Percentiles rank a stretch among this genome's conserved stretches.
These are phyloP conservation scores for Penicillium decumbens DNA, from an alignment of 2,329 filamentous ascomycete genomes.

Conservation along the genomic window DNA sequence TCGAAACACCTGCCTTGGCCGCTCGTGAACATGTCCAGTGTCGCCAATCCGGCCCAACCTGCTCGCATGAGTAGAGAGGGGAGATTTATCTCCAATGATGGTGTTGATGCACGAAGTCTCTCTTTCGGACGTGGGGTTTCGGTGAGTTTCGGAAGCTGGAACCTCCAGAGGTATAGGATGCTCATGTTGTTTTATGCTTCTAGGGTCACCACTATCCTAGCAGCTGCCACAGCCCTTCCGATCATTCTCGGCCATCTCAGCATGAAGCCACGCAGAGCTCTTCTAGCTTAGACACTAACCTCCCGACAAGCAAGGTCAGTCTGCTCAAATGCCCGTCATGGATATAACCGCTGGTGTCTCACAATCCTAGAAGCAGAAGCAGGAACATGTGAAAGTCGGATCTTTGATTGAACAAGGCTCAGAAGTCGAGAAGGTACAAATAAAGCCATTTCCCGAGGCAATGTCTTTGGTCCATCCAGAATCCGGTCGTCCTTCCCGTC, in stretches of 20 bases:
- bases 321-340: neutral
- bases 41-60: conserved; percentile 23
- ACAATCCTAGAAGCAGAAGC: conserved; percentile 46
- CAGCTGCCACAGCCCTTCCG: conserved; percentile 25
- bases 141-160: conserved; percentile 19
- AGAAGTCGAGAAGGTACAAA: conserved; percentile 61
- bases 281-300: conserved; percentile 22
- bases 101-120: conserved; percentile 14
- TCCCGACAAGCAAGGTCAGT: conserved; percentile 38
- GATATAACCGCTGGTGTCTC: conserved; percentile 20
- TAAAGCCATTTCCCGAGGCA: conserved; percentile 38
- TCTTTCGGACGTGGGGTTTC: conserved; percentile 24
- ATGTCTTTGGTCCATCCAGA: conserved; percentile 15
- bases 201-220: conserved; percentile 21
- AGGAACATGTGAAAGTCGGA: conserved; percentile 36
- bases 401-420: conserved; percentile 29
- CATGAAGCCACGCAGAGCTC: conserved; percentile 31
- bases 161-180: neutral
- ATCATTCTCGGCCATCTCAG: conserved; percentile 33
- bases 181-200: neutral
- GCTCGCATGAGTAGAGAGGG: conserved; percentile 24
- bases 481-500: conserved; percentile 18
- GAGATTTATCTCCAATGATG: conserved; percentile 18
- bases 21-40: conserved; percentile 27
- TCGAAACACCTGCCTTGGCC: neutral